phyloP scores from a whole-genome alignment of 2,329 filamentous ascomycete species.

The Capronia americana region DNA sequence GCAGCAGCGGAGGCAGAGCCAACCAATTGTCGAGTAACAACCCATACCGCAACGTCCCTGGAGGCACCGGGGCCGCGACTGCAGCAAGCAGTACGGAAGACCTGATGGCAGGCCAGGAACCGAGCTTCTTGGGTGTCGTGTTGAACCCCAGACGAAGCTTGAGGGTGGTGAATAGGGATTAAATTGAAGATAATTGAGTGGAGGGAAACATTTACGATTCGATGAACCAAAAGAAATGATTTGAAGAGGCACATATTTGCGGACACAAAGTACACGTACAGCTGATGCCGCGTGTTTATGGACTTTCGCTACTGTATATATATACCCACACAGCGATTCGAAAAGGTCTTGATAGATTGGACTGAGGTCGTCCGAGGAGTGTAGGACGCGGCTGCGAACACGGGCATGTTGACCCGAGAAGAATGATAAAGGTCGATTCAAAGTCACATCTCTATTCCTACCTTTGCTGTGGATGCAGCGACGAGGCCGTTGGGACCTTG shows the following conservation, averaged over 20 bases:
- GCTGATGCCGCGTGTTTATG: background rate
- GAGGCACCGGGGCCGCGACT: constrained; percentile 48
- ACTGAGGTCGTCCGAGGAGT: background rate
- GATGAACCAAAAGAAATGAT: constrained; percentile 13
- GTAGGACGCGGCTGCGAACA: constrained; percentile 4
- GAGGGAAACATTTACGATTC: constrained; percentile 8
- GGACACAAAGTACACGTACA: constrained; percentile 12
- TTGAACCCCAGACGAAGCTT: constrained; percentile 72
- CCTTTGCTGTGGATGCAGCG: background rate
- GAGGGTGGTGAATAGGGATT: constrained; percentile 69
- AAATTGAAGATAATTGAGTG: constrained; percentile 30
- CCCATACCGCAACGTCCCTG: constrained; percentile 32
- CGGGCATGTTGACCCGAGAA: background rate
- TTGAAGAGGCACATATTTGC: constrained; percentile 10
- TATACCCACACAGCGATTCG: constrained; percentile 2
- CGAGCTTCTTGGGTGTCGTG: constrained; percentile 73
- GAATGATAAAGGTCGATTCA: background rate
- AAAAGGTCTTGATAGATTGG: background rate
- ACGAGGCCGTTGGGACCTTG: background rate
- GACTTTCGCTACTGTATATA: constrained; percentile 7
- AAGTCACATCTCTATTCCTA: background rate
- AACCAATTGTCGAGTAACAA: constrained; percentile 43
- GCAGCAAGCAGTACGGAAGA: constrained; percentile 62
- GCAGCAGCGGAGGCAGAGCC: constrained; percentile 35
- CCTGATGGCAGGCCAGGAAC: constrained; percentile 67